Percentiles rank a stretch among this genome's conserved stretches.
phyloP scores from a whole-genome alignment of 768 basidiomycete species.

The Termitomyces sp. region DNA sequence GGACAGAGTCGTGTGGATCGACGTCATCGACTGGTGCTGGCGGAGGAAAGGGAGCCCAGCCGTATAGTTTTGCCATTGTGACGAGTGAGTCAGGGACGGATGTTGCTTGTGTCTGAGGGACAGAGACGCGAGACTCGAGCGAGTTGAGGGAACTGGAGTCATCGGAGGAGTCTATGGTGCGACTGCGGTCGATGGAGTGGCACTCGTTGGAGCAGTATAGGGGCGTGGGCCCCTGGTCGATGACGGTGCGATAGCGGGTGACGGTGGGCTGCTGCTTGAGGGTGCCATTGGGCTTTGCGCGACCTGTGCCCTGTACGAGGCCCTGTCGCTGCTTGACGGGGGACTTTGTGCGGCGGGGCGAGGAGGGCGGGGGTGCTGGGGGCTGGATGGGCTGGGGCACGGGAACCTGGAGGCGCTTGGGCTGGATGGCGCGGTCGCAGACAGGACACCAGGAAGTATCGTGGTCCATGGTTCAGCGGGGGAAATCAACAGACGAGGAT shows the following conservation, averaged over 20 bases:
- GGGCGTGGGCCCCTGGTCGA: constrained; percentile 77
- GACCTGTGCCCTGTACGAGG: constrained; percentile 64
- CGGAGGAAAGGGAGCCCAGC: constrained; percentile 54
- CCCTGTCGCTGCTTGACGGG: constrained; percentile 28
- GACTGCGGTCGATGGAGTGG: constrained; percentile 53
- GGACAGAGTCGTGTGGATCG: constrained; percentile 10
- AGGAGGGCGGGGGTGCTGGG: constrained; percentile 35
- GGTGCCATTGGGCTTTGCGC: constrained; percentile 49
- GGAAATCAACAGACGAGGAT: constrained; percentile 9
- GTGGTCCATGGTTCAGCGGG: constrained; percentile 36
- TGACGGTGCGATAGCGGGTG: constrained; percentile 53
- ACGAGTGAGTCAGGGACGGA: constrained; percentile 28
- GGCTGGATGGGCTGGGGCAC: constrained; percentile 26
- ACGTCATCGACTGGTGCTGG: constrained; percentile 32
- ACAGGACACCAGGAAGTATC: constrained; percentile 81
- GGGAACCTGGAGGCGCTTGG: constrained; percentile 63
- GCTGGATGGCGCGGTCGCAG: constrained; percentile 75
- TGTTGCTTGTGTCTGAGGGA: constrained; percentile 23
- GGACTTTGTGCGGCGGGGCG: constrained; percentile 24
- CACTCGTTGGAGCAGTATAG: constrained; percentile 85
- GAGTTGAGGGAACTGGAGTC: constrained; percentile 29
- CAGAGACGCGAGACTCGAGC: constrained; percentile 38
- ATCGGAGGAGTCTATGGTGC: constrained; percentile 40
- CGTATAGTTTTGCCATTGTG: constrained; percentile 31
- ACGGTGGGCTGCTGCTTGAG: constrained; percentile 35